phyloP scores from a whole-genome alignment of 2,329 filamentous ascomycete species.

The Nothophoma quercina region DNA sequence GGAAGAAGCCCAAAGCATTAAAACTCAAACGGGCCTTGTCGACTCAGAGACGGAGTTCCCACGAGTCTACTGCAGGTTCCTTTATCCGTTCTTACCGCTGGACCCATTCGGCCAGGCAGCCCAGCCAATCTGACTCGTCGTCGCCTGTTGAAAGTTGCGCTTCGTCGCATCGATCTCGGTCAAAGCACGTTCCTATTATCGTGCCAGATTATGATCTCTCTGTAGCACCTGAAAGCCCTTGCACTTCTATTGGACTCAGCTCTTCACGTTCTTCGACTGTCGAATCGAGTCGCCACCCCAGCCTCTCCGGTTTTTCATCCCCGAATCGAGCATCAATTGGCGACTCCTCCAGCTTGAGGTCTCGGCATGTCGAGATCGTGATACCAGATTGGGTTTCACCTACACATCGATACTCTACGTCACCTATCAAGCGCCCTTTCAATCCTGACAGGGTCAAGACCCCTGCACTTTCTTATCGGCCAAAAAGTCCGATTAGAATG shows the following conservation, averaged over 20 bases:
- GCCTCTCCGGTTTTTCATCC: conserved; percentile 37
- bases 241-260: conserved; percentile 44
- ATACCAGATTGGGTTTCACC: conserved; percentile 56
- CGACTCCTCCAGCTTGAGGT: conserved; percentile 41
- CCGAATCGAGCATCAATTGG: conserved; percentile 40
- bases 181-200: conserved; percentile 56
- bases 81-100: conserved; percentile 32
- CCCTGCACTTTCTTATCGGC: conserved; percentile 28
- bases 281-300: conserved; percentile 39
- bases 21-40: conserved; percentile 40
- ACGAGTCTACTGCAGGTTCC: conserved; percentile 43
- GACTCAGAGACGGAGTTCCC: conserved; percentile 34
- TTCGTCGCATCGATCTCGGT: conserved; percentile 37
- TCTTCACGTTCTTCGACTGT: conserved; percentile 43
- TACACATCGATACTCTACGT: conserved; percentile 48
- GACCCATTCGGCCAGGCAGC: conserved; percentile 28
- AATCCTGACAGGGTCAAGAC: conserved; percentile 26
- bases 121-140: conserved; percentile 30
- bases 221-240: conserved; percentile 47
- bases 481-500: conserved; percentile 49
- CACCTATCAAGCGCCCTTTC: conserved; percentile 39
- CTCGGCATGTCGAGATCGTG: conserved; percentile 59
- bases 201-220: conserved; percentile 52
- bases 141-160: conserved; percentile 28
- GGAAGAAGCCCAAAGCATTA: conserved; percentile 42